phyloP scores from a whole-genome alignment of 257 asterid species.

The Forsythia viridissima region DNA sequence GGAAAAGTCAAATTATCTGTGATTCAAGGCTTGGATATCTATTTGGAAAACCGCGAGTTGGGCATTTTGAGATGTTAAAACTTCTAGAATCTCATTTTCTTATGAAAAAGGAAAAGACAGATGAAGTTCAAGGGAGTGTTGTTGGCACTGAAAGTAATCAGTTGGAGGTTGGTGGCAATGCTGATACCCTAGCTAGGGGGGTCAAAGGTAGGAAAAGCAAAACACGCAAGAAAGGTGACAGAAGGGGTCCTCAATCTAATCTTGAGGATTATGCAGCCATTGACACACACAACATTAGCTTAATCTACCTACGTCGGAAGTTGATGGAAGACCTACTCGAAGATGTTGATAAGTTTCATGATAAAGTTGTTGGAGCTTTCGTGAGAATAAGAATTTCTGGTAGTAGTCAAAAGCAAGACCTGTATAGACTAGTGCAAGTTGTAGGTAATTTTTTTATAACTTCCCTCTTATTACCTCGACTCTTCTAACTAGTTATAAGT shows the following conservation, averaged over 20 bases:
- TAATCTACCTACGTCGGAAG: constrained; percentile 85
- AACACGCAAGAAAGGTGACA: constrained; percentile 65
- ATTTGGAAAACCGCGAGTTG: constrained; percentile 95
- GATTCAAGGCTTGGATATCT: constrained; percentile 81
- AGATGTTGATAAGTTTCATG: constrained; percentile 69
- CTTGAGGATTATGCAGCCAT: constrained; percentile 98
- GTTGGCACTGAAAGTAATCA: constrained; percentile 84
- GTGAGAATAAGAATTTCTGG: constrained; percentile 95
- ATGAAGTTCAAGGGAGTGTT: constrained; percentile 83
- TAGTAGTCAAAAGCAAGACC: constrained; percentile 86
- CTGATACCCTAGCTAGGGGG: constrained; percentile 52
- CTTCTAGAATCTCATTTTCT: constrained; percentile 95
- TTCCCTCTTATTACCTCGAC: neutral
- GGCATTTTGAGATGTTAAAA: constrained; percentile 99
- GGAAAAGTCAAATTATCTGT: constrained; percentile 89
- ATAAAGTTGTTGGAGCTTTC: constrained; percentile 85
- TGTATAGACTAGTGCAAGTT: constrained; percentile 97
- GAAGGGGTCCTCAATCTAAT: constrained; percentile 74
- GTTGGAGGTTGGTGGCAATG: constrained; percentile 61
- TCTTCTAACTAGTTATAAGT: neutral
- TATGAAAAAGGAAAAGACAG: constrained; percentile 72
- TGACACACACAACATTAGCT: constrained; percentile 84
- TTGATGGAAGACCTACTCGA: constrained; percentile 97
- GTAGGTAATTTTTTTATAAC: constrained; percentile 61
- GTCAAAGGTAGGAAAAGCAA: constrained; percentile 77